Conservation (phyloP, 371 early-diverging fungal genomes). For the Zopfochytrium polystomum region DNA sequence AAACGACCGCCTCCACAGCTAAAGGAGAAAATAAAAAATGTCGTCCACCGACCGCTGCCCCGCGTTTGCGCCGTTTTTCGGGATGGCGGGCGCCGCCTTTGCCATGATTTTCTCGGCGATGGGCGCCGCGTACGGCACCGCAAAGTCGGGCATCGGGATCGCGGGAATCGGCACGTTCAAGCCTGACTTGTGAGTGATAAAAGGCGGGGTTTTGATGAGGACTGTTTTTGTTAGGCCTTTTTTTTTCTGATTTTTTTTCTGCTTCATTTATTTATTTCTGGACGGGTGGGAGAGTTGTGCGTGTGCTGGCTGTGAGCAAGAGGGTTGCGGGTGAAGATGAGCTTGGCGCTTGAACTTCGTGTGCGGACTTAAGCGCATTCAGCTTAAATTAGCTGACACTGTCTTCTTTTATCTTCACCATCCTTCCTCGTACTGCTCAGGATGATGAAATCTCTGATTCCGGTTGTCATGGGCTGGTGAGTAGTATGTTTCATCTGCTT, state of each 20-base stretch:
- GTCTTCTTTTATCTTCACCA: too few species aligned
- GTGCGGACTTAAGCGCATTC: too few species aligned
- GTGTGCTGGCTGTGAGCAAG: neutral
- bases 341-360: too few species aligned
- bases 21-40: too few species aligned
- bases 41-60: slow-evolving; percentile 39
- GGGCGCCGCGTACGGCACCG: slow-evolving; percentile 97
- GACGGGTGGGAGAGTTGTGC: neutral
- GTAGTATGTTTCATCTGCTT: too few species aligned
- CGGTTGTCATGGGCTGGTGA: slow-evolving; percentile 87
- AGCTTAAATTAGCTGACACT: too few species aligned
- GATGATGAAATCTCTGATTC: slow-evolving; percentile 85
- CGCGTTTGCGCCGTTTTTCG: slow-evolving; percentile 51
- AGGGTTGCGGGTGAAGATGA: too few species aligned
- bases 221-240: neutral
- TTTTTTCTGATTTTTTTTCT: too few species aligned
- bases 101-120: slow-evolving; percentile 50
- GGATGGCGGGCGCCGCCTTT: slow-evolving; percentile 45
- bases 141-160: slow-evolving; percentile 95
- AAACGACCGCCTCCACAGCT: too few species aligned
- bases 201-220: too few species aligned
- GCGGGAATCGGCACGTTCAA: slow-evolving; percentile 88
- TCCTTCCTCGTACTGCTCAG: slow-evolving; percentile 14
- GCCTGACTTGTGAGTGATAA: slow-evolving; percentile 69
- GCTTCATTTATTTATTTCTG: neutral